Base-by-base conservation (phyloP, 2,329 filamentous ascomycete species). In the Ceratocystis albifundus region DNA sequence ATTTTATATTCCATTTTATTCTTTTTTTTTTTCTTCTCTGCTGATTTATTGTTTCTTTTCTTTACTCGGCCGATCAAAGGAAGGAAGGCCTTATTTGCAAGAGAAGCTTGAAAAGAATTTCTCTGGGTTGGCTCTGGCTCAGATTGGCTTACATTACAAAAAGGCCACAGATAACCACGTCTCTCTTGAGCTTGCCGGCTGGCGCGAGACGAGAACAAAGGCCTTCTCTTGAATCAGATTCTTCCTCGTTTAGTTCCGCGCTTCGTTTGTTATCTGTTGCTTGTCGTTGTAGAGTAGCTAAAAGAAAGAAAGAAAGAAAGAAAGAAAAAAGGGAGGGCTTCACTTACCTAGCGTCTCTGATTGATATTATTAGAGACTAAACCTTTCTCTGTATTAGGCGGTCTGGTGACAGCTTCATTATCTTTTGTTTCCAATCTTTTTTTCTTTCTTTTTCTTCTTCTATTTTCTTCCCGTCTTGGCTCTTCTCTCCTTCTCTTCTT, bases 71-170 rank as follows among this genome's bases (percentile, higher is more conserved):
- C 55, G 55, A 59, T 59, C 28, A 17, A 59, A 59, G 55, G 55
- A 59, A 30, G 50, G 25, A 30, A 25, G 3, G 50, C 8, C 50
- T 55, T 20, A 17, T n/a, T 22, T 22, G 7, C 22, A 17, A 53
- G 32, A 8, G 55, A 59, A 59, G 55, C 55, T 59, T n/a, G 55
- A 30, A 59, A 59, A 32, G 55, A 59, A 59, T 32, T 59, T 59
- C 55, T 59, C 55, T 36, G 4, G 28, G 28, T 22, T 53, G 15
- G 55, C 22, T 41, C 36, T 41, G 12, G 36, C 36, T 41, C 0
- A 41, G n/a, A 41, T 41, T 41, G 10, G 36, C 36, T 41, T 41
- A 41, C 55, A 32, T 59, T 59, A 59, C 28, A 59, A 59, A 59
- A 55, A 36, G 17, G 17, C 15, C 15, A 20, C 8, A 36, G 30